These are phyloP conservation scores for Marasmius tenuissimus DNA, from an alignment of 1,284 basidiomycete genomes.

Conservation along the genomic window DNA sequence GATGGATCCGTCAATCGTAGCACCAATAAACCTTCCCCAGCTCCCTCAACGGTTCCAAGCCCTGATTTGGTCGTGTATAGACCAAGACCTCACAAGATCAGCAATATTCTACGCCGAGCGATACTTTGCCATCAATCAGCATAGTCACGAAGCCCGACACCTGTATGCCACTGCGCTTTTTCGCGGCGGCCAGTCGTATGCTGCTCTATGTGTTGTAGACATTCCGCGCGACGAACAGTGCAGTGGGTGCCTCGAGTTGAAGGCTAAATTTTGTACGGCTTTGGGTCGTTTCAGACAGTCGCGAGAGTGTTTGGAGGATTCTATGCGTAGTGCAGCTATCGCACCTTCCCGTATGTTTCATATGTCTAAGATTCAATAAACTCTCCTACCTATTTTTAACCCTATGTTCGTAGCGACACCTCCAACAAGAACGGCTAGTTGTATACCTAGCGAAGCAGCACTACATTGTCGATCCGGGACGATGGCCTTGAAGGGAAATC, in stretches of 20 bases:
- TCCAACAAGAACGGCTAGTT: constrained; percentile 45
- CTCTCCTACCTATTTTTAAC: constrained; percentile 19
- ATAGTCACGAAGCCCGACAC: constrained; percentile 81
- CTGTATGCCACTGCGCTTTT: constrained; percentile 81
- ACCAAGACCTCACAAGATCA: constrained; percentile 70
- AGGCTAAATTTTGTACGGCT: constrained; percentile 72
- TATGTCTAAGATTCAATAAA: constrained; percentile 9
- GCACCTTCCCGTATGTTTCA: constrained; percentile 52
- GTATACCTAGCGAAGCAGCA: constrained; percentile 65
- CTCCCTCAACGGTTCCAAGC: constrained; percentile 66
- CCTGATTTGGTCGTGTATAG: constrained; percentile 77
- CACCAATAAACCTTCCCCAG: constrained; percentile 26
- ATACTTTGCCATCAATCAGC: constrained; percentile 65
- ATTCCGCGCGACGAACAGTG: constrained; percentile 58
- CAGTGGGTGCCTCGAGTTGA: constrained; percentile 76
- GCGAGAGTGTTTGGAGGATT: constrained; percentile 66
- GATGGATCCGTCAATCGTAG: constrained; percentile 9
- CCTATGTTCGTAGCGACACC: constrained; percentile 43
- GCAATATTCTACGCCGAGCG: constrained; percentile 83
- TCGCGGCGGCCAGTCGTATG: constrained; percentile 72
- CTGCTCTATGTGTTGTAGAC: constrained; percentile 73
- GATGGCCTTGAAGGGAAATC: constrained; percentile 73
- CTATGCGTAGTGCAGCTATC: constrained; percentile 50
- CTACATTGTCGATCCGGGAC: constrained; percentile 70
- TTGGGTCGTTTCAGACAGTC: constrained; percentile 74